Evolutionary conservation across 108 stramenopile species (phyloP).

Genomic region (Nitzschia palea): DNA sequence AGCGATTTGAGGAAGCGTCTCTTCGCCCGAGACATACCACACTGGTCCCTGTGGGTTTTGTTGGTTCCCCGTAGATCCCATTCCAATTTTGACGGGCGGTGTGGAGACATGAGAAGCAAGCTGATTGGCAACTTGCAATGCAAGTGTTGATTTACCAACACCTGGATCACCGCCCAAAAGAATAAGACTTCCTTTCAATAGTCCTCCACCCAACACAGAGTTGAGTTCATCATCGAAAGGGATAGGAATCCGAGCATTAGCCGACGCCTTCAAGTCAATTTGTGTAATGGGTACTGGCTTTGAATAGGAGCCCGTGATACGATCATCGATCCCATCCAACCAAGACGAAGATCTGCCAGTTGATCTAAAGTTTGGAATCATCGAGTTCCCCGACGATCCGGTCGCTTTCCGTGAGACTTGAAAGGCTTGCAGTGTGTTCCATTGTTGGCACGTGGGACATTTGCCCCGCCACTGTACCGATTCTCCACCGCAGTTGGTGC

Average conservation of each 20-base stretch:
- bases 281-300: slow-evolving; percentile 61
- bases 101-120: slow-evolving; percentile 47
- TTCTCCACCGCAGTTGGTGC: slow-evolving; percentile 86
- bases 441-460: slow-evolving; percentile 89
- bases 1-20: slow-evolving; percentile 90
- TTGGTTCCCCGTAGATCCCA: slow-evolving; percentile 43
- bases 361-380: background rate
- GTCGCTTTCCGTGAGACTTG: slow-evolving; percentile 30
- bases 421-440: slow-evolving; percentile 89
- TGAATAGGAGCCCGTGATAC: background rate
- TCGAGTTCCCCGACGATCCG: background rate
- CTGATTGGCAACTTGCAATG: slow-evolving; percentile 70
- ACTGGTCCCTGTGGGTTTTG: slow-evolving; percentile 58
- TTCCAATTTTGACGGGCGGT: slow-evolving; percentile 61
- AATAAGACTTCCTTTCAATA: slow-evolving; percentile 86
- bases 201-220: slow-evolving; percentile 90
- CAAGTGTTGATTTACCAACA: slow-evolving; percentile 72
- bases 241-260: slow-evolving; percentile 38
- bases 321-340: slow-evolving; percentile 55
- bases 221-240: slow-evolving; percentile 86
- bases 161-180: slow-evolving; percentile 95
- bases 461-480: slow-evolving; percentile 91
- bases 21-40: slow-evolving; percentile 93
- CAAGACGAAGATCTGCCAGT: slow-evolving; percentile 40
- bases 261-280: slow-evolving; percentile 48